Evolutionary conservation across 371 early-diverging fungal genomes (phyloP), one percentile per base, ranked within the genome.

Genomic region (Thermomucor indicae-seudaticae): DNA sequence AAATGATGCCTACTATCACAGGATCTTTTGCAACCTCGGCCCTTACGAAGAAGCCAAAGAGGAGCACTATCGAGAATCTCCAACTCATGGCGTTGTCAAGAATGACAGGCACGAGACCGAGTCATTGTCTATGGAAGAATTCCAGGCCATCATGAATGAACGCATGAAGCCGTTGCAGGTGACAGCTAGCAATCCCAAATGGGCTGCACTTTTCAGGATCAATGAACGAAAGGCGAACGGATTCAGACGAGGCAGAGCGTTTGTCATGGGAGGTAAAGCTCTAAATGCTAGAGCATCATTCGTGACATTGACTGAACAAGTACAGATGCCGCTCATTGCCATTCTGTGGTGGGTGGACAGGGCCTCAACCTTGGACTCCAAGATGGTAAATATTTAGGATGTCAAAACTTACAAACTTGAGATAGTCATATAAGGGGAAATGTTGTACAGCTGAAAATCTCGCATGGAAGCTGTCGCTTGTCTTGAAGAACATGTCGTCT

Each of bases 391-490:
- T 47, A 12, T 19, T 27, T n/a, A 3, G 2, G 1, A 11, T 20
- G 5, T 49, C 37, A 44, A 14, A 28, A n/a, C n/a, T 17, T 40
- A 39, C 2, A 16, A 1, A 19, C 7, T 16, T 28, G 17, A 20
- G 14, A 1, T 22, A 22, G n/a, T 23, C 19, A 25, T 22, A 24
- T 19, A 20, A 45, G 16, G 20, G 19, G 1, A 25, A 6, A 30
- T 1, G 11, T 39, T 6, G 22, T 30, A 10, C 64, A 74, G 70
- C 68, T 28, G 58, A 70, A 17, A 70, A 75, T 14, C 51, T 75
- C 31, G 71, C 66, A n/a, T 75, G 75, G 75, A 75, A 75, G 25
- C 34, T 75, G 22, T 70, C 75, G 0, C 46, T 60, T 24, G 75
- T 65, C 2, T 40, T 75, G 10, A 62, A 52, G 3, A 57, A 57